These are phyloP conservation scores for Aspergillus carbonarius DNA, from an alignment of 2,329 filamentous ascomycete species.

Conservation along the genomic window DNA sequence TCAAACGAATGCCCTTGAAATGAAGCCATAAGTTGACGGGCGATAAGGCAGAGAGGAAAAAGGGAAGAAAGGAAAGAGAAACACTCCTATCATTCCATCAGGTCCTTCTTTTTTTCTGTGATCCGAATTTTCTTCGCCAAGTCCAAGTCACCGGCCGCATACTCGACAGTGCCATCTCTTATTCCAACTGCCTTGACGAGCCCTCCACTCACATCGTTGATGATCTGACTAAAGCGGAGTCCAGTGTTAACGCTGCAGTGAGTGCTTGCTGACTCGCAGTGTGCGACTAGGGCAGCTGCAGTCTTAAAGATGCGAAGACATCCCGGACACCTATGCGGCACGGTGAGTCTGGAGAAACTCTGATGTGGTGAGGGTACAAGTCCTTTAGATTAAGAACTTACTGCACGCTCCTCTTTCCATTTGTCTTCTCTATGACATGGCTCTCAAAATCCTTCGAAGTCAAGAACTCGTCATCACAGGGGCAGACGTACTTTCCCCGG, in stretches of 20 bases:
- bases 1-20: not conserved
- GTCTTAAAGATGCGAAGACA: slow-evolving; percentile 42
- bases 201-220: slow-evolving; percentile 41
- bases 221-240: slow-evolving; percentile 31
- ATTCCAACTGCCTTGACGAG: slow-evolving; percentile 35
- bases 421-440: slow-evolving; percentile 32
- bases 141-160: slow-evolving; percentile 25
- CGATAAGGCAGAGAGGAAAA: not conserved
- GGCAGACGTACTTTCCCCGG: slow-evolving; percentile 34
- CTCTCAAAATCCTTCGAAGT: slow-evolving; percentile 27
- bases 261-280: slow-evolving; percentile 39
- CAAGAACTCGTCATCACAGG: slow-evolving; percentile 31
- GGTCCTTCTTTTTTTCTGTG: slow-evolving; percentile 1
- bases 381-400: slow-evolving; percentile 9
- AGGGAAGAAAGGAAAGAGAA: not conserved
- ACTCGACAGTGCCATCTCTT: slow-evolving; percentile 36
- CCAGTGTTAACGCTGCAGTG: slow-evolving; percentile 36
- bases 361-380: no score
- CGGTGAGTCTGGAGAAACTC: not conserved
- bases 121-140: slow-evolving; percentile 13
- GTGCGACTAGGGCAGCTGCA: slow-evolving; percentile 39
- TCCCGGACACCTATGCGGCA: slow-evolving; percentile 34
- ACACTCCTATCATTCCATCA: not conserved
- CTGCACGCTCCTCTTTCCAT: slow-evolving; percentile 18
- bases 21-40: not conserved